Conservation (phyloP, 2,329 filamentous ascomycete genomes). For the Drechslerella coelobrocha region DNA sequence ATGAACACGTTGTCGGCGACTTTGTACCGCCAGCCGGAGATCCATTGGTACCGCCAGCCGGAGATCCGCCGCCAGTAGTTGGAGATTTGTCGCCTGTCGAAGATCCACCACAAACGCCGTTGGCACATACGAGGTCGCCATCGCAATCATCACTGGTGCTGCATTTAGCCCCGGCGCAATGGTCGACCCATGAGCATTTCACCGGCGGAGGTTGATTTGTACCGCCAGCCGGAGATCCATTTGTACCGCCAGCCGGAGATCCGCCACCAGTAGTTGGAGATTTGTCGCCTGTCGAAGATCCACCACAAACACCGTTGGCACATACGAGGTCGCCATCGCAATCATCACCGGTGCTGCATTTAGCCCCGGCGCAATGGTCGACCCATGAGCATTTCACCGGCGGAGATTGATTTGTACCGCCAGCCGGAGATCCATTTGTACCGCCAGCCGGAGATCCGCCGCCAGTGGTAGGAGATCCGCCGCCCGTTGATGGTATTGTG, state of each 20-base stretch:
- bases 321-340: constrained; percentile 47
- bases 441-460: neutral
- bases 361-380: constrained; percentile 42
- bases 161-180: constrained; percentile 45
- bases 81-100: neutral
- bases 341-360: constrained; percentile 31
- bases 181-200: constrained; percentile 40
- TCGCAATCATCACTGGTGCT: constrained; percentile 38
- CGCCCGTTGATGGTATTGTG: neutral
- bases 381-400: constrained; percentile 36
- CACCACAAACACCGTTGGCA: constrained; percentile 22
- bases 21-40: neutral
- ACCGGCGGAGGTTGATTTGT: constrained; percentile 12
- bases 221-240: constrained; percentile 1
- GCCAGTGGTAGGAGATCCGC: neutral
- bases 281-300: neutral
- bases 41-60: neutral
- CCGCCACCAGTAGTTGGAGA: neutral
- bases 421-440: neutral
- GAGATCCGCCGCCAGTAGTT: neutral
- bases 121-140: constrained; percentile 33
- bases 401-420: neutral
- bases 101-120: constrained; percentile 21
- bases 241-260: neutral
- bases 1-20: constrained; percentile 29